Evolutionary conservation across 2,329 filamentous ascomycete genomes (phyloP), one percentile per base, ranked within the genome.

Genomic region (Fusarium sp.): DNA sequence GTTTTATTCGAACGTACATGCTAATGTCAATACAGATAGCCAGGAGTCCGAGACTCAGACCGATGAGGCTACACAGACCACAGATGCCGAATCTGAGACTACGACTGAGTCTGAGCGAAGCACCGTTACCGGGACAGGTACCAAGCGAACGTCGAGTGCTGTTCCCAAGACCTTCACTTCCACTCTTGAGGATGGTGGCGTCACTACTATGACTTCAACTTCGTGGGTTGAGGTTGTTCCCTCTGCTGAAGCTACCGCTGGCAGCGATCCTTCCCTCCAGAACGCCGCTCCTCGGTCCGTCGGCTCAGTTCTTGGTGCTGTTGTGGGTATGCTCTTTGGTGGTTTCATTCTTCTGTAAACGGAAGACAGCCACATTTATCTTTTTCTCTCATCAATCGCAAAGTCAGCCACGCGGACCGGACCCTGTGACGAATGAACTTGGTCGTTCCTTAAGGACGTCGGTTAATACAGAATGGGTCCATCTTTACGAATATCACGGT

Each of bases 151-250:
- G 13, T 78, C 75, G 14, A 81, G 71, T 63, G 66, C 77, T 29
- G 72, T 83, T 55, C 62, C 76, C 9, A 72, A 78, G 23, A 83
- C 81, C 1, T 75, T 76, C 61, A 86, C 84, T n/a, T 82, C 81
- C 9, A 84, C 83, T 9, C 73, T 80, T 35, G 69, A 76, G 14
- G 75, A 83, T 47, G 84, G 84, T 25, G 80, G 77, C 31, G 76
- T 82, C 52, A 80, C 80, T 5, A 78, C 81, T 14, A 75, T 85
- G 47, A 85, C 83, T 13, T 79, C 79, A n/a, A 86, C 84, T 2
- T 83, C 83, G 1, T 83, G 78, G 71, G 83, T 86, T 4, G 80
- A 77, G 21, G 80, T 82, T 37, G 76, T 80, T 13, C 80, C 82
- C 3, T 76, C 78, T 1, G 67, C 73, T 21, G 66, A 74, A 29